A percentile compares a stretch with the other conserved stretches of the same genome.
Evolutionary conservation across 2,329 filamentous ascomycete species (phyloP).

Genomic region (Aspergillus brunneoviolaceus): DNA sequence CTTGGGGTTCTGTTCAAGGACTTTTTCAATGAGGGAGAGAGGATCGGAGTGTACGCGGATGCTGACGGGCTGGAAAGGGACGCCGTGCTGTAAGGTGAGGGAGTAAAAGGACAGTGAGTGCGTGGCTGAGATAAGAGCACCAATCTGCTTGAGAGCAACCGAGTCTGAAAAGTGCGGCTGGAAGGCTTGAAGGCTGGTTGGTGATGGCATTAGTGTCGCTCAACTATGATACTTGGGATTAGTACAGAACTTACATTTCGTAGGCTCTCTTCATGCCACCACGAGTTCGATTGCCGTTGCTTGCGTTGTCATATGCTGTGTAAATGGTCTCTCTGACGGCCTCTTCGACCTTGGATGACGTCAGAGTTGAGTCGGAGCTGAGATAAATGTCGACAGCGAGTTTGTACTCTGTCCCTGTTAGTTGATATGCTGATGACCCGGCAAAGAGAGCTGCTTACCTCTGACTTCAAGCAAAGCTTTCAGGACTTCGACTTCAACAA

Average conservation of each 20-base stretch:
- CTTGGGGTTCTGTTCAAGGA: constrained; percentile 61
- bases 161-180: constrained; percentile 43
- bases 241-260: constrained; percentile 48
- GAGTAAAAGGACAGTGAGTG: constrained; percentile 66
- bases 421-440: background rate
- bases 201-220: background rate
- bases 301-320: constrained; percentile 63
- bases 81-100: constrained; percentile 61
- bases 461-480: constrained; percentile 53
- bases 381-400: constrained; percentile 45
- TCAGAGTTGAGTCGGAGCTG: constrained; percentile 37
- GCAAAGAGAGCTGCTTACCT: constrained; percentile 29
- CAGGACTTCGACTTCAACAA: constrained; percentile 58
- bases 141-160: constrained; percentile 43
- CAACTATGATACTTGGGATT: background rate
- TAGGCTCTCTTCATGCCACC: constrained; percentile 63
- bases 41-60: constrained; percentile 64
- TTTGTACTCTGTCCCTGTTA: constrained; percentile 38
- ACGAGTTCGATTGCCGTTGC: constrained; percentile 62
- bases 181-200: constrained; percentile 45
- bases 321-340: constrained; percentile 54
- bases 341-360: constrained; percentile 50
- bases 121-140: constrained; percentile 59
- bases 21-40: constrained; percentile 57
- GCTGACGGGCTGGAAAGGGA: constrained; percentile 65